A percentile compares a stretch with the other conserved stretches of the same genome.
These are phyloP conservation scores for Primulina eburnea DNA, from an alignment of 257 asterid species.

Conservation along the genomic window DNA sequence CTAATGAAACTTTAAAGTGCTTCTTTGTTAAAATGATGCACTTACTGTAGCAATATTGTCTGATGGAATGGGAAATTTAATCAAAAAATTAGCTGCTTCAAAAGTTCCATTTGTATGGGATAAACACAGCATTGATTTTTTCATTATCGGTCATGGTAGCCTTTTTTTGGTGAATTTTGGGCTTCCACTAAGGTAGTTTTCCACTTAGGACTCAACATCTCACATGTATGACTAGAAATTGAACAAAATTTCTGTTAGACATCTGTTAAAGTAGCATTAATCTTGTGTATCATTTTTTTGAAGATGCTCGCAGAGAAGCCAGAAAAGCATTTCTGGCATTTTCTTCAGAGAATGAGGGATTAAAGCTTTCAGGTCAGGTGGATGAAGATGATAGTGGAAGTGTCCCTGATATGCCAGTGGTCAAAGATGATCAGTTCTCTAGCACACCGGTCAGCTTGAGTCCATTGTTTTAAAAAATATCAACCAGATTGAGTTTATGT, in stretches of 20 bases:
- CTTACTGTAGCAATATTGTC: not conserved
- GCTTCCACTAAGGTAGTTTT: not conserved
- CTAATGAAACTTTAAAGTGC: not conserved
- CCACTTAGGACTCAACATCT: not conserved
- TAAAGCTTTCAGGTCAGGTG: conserved; percentile 27
- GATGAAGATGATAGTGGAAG: conserved; percentile 46
- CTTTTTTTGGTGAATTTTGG: no score
- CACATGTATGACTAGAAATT: not conserved
- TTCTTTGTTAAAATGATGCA: not conserved
- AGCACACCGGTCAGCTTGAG: conserved; percentile 62
- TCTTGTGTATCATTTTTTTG: conserved; percentile 28
- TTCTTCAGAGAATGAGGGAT: conserved; percentile 39
- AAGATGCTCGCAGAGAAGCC: conserved; percentile 81
- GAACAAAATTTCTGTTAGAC: not conserved
- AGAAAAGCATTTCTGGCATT: conserved; percentile 76
- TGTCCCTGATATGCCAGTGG: conserved; percentile 38
- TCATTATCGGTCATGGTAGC: no score
- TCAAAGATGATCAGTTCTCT: conserved; percentile 43
- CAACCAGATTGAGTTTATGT: not conserved
- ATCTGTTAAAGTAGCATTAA: conserved; percentile 25
- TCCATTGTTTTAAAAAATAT: conserved; percentile 14
- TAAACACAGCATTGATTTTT: no score
- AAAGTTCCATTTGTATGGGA: not conserved
- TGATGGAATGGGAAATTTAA: not conserved
- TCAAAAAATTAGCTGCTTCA: not conserved